Base-by-base conservation (phyloP, 2,329 filamentous ascomycete species). In the Fusarium clavum region DNA sequence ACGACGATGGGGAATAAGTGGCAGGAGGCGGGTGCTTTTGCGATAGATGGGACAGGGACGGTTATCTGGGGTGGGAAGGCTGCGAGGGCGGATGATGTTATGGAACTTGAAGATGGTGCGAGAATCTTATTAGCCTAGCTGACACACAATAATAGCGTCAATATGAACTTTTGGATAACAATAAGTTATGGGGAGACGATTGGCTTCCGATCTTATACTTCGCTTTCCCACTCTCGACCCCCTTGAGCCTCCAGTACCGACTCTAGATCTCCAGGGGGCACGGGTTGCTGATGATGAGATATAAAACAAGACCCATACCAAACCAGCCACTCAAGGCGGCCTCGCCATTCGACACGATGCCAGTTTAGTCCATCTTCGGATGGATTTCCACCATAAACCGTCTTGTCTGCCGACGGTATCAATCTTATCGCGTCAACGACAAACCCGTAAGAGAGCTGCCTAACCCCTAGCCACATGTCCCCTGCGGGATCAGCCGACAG, bases 1-100 rank as follows among this genome's bases (percentile, higher is more conserved):
- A 85, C 81, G 40, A 80, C 82, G 8, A 82, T 86, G 81, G 84
- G 85, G 4, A 87, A 86, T 70, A 87, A 87, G 78, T 87, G 86
- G 85, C 86, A 87, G 75, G 83, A 86, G 73, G 81, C 83, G 3
- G 85, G 85, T 0, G 81, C 84, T 3, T 87, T 86, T 76, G 83
- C 85, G 6, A 77, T 87, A 5, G 83, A 88, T 62, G 82, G 82
- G 2, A 79, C 81, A 16, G 85, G 84, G 11, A 83, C 80, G 10
- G 82, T 87, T 3, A 79, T 86, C 11, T 88, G 83, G 83, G 84
- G 83, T 6, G 81, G 81, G 6, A 86, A 86, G 74, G 83, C 83
- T 5, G 57, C 77, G 45, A 79, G 82, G 60, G 82, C 82, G 4
- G 85, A 87, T 67, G 85, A 87, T 73, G 74, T 85, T 47, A 81